These are phyloP conservation scores for Kwoniella sp. DNA, from an alignment of 768 basidiomycete species.

Conservation along the genomic window DNA sequence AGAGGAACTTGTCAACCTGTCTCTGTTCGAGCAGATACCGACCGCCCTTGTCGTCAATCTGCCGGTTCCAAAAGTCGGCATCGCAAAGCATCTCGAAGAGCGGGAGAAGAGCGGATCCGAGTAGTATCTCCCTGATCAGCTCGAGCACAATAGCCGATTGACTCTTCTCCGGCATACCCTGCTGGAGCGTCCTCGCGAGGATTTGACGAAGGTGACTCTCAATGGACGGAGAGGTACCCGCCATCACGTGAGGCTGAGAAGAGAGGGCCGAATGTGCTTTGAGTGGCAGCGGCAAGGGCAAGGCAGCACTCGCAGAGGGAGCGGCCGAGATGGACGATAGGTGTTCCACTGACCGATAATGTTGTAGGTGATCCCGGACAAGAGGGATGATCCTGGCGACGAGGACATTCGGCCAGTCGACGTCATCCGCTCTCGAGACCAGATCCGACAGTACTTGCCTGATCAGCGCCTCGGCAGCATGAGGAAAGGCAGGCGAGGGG, in stretches of 20 bases:
- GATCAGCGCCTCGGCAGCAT: conserved; percentile 70
- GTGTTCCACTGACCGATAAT: conserved; percentile 78
- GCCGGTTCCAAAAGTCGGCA: conserved; percentile 94
- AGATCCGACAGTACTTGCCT: conserved; percentile 64
- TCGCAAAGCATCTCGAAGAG: conserved; percentile 89
- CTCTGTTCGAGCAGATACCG: conserved; percentile 60
- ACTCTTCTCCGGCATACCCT: conserved; percentile 72
- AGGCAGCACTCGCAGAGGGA: conserved; percentile 10
- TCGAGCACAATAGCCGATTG: conserved; percentile 67
- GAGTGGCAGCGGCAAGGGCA: conserved; percentile 34
- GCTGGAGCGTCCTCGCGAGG: conserved; percentile 66
- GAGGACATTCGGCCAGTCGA: conserved; percentile 71
- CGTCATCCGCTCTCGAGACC: conserved; percentile 56
- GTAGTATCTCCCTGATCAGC: conserved; percentile 73
- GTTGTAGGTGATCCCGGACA: conserved; percentile 81
- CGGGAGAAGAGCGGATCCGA: conserved; percentile 77
- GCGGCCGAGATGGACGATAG: conserved; percentile 27
- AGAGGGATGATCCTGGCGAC: conserved; percentile 84
- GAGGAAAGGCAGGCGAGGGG: conserved; percentile 79
- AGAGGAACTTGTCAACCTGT: conserved; percentile 44
- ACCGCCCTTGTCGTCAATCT: conserved; percentile 85
- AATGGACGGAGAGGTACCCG: conserved; percentile 71
- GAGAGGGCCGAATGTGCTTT: conserved; percentile 30
- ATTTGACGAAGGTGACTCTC: conserved; percentile 74
- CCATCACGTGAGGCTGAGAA: conserved; percentile 7